Base-by-base conservation (phyloP, 73 alveolate species). In the Paramecium caudatum region DNA sequence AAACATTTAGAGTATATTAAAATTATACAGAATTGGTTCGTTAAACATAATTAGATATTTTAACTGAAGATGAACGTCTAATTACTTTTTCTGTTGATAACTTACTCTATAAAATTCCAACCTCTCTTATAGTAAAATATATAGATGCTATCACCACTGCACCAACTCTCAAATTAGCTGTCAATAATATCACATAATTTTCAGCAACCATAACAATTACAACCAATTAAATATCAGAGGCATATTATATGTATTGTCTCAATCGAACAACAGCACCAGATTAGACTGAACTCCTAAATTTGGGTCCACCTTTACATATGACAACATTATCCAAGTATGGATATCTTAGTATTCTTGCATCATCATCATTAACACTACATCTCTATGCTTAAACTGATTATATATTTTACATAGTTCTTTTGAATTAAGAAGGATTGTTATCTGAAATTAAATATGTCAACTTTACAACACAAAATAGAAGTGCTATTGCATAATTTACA, bases 241-340 rank as follows among this genome's bases (percentile, higher is more conserved):
- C 46, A 32, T 74, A 74, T 39, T 74, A 74, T 74, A 74, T 74
- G 88, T 74, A 41, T 12, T 74, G 88, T 45, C 32, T 74, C 36
- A 74, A 74, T 74, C 16, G 68, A 19, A 74, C 88, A 15, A 74
- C 68, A 30, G 19, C 12, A 16, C 88, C 88, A 36, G 45, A 15
- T 23, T 19, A 39, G 0, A 17, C 88, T 34, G 88, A 74, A 41
- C 19, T 74, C 36, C 47, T 74, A 39, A 74, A 41, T 74, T 21
- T 39, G 21, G 88, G 88, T 2, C 88, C 88, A 3, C 88, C 88
- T 13, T 41, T 74, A 9, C 55, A 74, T 15, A 23, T 27, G 65
- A 36, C 88, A 3, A 36, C 88, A 5, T 74, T 3, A 74, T 74
- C 88, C 3, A 16, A 74, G 43, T 74, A 74, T 21, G 88, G 88